Percentiles rank a stretch among this genome's conserved stretches.
phyloP scores from a whole-genome alignment of 1,284 basidiomycete genomes.

The Puccinia brachypodii region DNA sequence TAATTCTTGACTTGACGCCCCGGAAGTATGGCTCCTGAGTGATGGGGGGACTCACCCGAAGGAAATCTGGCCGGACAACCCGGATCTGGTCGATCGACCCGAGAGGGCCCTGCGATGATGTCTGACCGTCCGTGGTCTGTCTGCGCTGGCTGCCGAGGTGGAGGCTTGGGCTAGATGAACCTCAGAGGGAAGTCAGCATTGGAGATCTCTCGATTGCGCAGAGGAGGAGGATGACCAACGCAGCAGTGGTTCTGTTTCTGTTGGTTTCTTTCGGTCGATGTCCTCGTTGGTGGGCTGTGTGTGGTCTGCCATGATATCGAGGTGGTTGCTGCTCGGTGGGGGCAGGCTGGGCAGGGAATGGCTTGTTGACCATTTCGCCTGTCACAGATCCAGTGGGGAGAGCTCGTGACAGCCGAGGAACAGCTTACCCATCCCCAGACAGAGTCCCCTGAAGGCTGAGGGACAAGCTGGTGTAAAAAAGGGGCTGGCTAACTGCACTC shows the following conservation, averaged over 20 bases:
- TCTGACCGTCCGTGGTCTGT: constrained; percentile 33
- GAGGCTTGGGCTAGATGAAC: constrained; percentile 12
- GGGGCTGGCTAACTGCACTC: no score
- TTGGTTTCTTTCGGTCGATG: background rate
- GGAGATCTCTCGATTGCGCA: no score
- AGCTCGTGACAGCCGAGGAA: no score
- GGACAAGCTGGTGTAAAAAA: no score
- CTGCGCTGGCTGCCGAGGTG: constrained; percentile 7
- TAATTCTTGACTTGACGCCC: no score
- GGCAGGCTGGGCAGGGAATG: no score
- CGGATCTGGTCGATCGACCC: constrained; percentile 27
- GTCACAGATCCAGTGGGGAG: no score
- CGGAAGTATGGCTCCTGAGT: background rate
- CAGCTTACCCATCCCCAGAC: no score
- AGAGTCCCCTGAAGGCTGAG: no score
- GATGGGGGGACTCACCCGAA: constrained; percentile 26
- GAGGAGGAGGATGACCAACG: constrained; percentile 6
- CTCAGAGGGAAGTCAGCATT: no score
- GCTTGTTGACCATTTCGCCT: background rate
- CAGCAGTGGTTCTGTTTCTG: constrained; percentile 27
- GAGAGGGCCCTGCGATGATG: constrained; percentile 43
- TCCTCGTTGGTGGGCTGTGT: background rate
- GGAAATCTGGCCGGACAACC: constrained; percentile 25
- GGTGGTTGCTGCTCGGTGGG: no score
- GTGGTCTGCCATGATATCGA: background rate